Evolutionary conservation across 257 asterid species (phyloP).

Genomic region (Linaria vulgaris): DNA sequence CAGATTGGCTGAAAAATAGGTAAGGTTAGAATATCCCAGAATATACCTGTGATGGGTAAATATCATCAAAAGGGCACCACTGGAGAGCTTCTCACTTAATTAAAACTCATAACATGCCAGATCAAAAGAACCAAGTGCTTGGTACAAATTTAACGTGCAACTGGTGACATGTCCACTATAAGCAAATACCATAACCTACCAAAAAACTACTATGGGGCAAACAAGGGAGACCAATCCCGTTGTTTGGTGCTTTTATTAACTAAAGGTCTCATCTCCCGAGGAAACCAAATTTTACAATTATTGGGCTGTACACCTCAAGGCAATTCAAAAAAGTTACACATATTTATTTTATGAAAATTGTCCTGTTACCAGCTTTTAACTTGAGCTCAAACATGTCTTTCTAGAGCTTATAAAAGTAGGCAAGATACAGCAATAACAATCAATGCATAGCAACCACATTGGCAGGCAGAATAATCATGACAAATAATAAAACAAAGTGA

Average conservation of each 20-base stretch:
- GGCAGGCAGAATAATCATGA: constrained; percentile 11
- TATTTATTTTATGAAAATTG: constrained; percentile 2
- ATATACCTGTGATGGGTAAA: background rate
- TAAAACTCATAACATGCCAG: background rate
- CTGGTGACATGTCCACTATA: background rate
- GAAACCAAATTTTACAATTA: background rate
- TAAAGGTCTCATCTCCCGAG: background rate
- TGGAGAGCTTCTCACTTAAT: background rate
- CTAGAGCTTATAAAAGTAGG: constrained; percentile 12
- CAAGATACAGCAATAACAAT: constrained; percentile 6
- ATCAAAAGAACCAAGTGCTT: background rate
- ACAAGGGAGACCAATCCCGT: background rate
- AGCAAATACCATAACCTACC: background rate
- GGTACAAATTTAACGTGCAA: background rate
- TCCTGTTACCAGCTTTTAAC: background rate
- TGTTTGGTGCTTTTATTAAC: background rate
- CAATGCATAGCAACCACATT: constrained; percentile 14
- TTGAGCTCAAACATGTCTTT: constrained; percentile 4
- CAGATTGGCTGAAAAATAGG: background rate
- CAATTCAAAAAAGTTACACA: background rate
- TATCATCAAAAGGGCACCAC: background rate
- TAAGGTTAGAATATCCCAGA: background rate
- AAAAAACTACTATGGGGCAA: too few species aligned
- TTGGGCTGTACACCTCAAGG: background rate
- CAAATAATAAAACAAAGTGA: constrained; percentile 11